Percentiles rank a stretch among this genome's conserved stretches.
These are phyloP conservation scores for Asterella californica DNA, from an alignment of 225 moss, liverwort and hornwort species.

Conservation along the genomic window DNA sequence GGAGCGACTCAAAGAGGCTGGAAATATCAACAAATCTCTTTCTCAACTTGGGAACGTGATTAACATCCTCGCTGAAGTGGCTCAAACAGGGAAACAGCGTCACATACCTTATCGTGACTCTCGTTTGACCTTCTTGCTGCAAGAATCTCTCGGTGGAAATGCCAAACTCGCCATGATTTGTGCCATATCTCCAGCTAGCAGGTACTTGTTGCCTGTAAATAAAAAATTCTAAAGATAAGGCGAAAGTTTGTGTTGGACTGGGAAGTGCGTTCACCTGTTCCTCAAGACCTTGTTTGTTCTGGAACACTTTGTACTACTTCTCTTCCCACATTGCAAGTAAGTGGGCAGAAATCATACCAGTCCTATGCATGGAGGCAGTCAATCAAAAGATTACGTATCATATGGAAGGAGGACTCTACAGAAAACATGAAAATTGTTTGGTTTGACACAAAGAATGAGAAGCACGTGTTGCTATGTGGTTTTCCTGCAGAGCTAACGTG, in stretches of 20 bases:
- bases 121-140: constrained; percentile 76
- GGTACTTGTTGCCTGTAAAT: constrained; percentile 54
- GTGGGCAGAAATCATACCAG: too few species aligned
- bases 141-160: constrained; percentile 87
- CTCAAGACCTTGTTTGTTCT: neutral
- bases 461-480: too few species aligned
- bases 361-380: too few species aligned
- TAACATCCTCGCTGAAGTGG: constrained; percentile 84
- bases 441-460: too few species aligned
- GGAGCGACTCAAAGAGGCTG: constrained; percentile 91
- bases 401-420: too few species aligned
- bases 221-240: neutral
- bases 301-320: neutral
- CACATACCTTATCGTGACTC: constrained; percentile 88
- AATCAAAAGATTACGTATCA: too few species aligned
- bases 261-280: neutral
- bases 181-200: constrained; percentile 83
- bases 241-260: neutral
- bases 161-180: constrained; percentile 92
- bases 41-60: constrained; percentile 96
- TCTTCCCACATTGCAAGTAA: neutral
- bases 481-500: neutral
- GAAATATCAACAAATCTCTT: constrained; percentile 85
- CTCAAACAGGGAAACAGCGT: constrained; percentile 68
- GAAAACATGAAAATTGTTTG: too few species aligned